Conservation (phyloP, 305 asterid genomes). For the Striga hermonthica region DNA sequence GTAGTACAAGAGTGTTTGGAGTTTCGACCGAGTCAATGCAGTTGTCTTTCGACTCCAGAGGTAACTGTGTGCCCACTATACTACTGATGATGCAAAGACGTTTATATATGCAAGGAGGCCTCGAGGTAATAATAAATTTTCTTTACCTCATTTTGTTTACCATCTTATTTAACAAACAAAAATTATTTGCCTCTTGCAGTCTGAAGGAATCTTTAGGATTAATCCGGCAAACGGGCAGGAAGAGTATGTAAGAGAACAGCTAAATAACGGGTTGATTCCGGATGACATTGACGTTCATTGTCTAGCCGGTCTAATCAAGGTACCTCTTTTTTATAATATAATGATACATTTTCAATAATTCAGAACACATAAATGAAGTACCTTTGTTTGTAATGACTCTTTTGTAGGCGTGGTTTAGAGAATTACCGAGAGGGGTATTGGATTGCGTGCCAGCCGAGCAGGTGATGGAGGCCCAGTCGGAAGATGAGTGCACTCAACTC, state of each 20-base stretch:
- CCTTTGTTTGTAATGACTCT: not conserved
- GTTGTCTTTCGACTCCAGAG: conserved; percentile 78
- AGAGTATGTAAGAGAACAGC: conserved; percentile 68
- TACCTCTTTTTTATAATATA: conserved; percentile 22
- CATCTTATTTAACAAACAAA: not conserved
- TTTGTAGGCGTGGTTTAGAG: conserved; percentile 90
- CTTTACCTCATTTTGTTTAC: not conserved
- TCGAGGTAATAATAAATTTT: conserved; percentile 44
- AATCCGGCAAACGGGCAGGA: conserved; percentile 82
- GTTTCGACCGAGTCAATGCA: conserved; percentile 96
- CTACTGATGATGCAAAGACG: conserved; percentile 89
- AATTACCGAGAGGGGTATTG: conserved; percentile 69
- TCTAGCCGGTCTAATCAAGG: conserved; percentile 89
- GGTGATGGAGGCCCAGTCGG: conserved; percentile 71
- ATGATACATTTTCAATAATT: not conserved
- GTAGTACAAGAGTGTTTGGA: conserved; percentile 84
- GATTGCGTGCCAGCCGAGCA: conserved; percentile 68
- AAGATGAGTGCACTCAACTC: conserved; percentile 66
- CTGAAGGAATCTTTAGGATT: conserved; percentile 89
- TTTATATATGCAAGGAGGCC: conserved; percentile 65
- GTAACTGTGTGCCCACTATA: conserved; percentile 87
- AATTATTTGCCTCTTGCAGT: conserved; percentile 39
- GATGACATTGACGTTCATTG: conserved; percentile 84
- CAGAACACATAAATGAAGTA: not conserved
- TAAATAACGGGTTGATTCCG: conserved; percentile 71